These are phyloP conservation scores for Lactarius sp. DNA, from an alignment of 768 basidiomycete genomes.

Conservation along the genomic window DNA sequence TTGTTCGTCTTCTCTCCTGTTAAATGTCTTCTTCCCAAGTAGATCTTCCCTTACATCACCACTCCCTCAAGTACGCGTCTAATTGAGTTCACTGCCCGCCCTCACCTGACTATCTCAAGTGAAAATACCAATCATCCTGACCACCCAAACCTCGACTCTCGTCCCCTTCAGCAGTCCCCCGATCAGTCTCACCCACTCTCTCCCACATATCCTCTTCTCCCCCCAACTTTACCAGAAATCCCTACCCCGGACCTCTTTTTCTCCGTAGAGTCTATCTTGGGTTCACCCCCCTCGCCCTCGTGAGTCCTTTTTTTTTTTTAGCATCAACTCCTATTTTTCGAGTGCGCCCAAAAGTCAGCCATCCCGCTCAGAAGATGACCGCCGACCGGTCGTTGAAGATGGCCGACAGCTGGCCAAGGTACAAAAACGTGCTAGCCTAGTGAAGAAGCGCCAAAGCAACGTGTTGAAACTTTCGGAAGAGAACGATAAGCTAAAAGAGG, in stretches of 20 bases:
- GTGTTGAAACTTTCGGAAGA: constrained; percentile 73
- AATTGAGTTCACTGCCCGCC: constrained; percentile 9
- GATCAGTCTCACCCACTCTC: not conserved
- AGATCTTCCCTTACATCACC: constrained; percentile 19
- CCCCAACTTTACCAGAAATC: constrained; percentile 19
- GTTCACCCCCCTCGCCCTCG: constrained; percentile 6
- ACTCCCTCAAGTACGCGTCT: constrained; percentile 10
- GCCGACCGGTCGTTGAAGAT: not conserved
- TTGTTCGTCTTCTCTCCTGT: not conserved
- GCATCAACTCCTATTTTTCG: not conserved
- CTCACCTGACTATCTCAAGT: constrained; percentile 7
- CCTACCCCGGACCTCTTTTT: constrained; percentile 6
- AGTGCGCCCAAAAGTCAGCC: constrained; percentile 9
- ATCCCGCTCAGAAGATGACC: not conserved
- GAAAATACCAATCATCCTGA: not conserved
- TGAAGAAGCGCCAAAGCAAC: constrained; percentile 69
- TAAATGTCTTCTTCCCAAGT: constrained; percentile 16
- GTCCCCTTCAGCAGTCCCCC: not conserved
- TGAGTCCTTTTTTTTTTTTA: constrained; percentile 8
- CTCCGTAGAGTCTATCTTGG: constrained; percentile 23
- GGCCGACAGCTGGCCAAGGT: constrained; percentile 20
- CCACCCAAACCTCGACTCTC: not conserved
- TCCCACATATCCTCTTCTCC: not conserved
- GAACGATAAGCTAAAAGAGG: constrained; percentile 72
- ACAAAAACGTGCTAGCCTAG: constrained; percentile 31